Evolutionary conservation across 208 protist species (phyloP), one percentile per base, ranked within the genome.

Genomic region (Leishmania tarentolae): DNA sequence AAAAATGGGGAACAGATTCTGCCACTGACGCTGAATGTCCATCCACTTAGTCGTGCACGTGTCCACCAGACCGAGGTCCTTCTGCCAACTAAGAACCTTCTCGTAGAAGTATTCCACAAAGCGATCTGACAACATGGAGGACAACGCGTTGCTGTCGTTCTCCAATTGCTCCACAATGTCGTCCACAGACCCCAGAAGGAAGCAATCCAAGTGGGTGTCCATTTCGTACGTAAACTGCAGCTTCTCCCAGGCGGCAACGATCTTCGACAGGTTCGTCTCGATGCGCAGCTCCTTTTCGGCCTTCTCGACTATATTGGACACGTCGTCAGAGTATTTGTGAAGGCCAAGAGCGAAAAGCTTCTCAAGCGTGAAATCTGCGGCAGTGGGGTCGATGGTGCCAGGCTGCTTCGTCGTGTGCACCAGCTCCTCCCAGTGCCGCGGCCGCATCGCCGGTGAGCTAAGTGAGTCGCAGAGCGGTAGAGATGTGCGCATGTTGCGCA

Each of bases 1-100:
- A 87, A 99, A 99, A 81, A 99, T 99, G 59, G 97, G 96, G 86
- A 99, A 99, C 52, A 99, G 89, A 81, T 99, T 99, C 87, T 93
- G 92, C 99, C 99, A 99, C 82, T 99, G 97, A 42, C 96, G 88
- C 88, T 99, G 98, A 65, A 99, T 99, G 35, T 98, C 94, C 35
- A 99, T 85, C 96, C 98, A 99, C 81, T 99, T 97, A 46, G 84
- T 93, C 9, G 99, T 98, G 83, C 99, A 99, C 13, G 96, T 98
- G 81, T 99, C 98, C 21, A 99, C 98, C 1, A 93, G 92, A 21
- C 97, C 97, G 13, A 99, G 93, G 77, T 98, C 98, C 75, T 94
- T 96, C 86, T 99, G 98, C 98, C 99, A 99, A 37, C 89, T 87
- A 35, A 98, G 88, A 19, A 99, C 94, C 84, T 94, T 96, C 35